A percentile compares a stretch with the other conserved stretches of the same genome.
These are phyloP conservation scores for Colletotrichum musae DNA, from an alignment of 2,329 filamentous ascomycete genomes.

Conservation along the genomic window DNA sequence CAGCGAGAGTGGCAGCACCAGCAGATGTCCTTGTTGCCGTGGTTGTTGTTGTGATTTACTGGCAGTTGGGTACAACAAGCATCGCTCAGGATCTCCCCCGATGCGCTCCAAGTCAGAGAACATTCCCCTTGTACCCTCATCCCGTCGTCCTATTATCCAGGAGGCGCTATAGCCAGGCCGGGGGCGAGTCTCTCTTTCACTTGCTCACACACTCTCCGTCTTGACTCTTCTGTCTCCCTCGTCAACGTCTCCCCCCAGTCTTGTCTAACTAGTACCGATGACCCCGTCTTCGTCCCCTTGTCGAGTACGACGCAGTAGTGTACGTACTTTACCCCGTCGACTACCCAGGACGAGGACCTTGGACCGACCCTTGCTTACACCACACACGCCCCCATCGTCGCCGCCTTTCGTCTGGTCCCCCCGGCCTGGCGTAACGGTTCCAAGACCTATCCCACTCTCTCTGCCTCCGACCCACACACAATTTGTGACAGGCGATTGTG, in stretches of 20 bases:
- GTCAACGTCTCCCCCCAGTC: constrained; percentile 15
- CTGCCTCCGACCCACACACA: constrained; percentile 62
- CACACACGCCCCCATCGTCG: constrained; percentile 41
- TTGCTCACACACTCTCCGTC: constrained; percentile 16
- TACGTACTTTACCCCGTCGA: constrained; percentile 11
- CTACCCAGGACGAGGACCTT: constrained; percentile 36
- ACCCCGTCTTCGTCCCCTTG: constrained; percentile 33
- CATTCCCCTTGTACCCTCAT: constrained; percentile 18
- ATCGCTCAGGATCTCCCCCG: constrained; percentile 48
- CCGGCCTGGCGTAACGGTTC: constrained; percentile 45
- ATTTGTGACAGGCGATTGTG: constrained; percentile 69
- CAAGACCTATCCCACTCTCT: constrained; percentile 38
- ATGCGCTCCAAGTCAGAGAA: constrained; percentile 56
- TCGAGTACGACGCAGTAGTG: constrained; percentile 41
- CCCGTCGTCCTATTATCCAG: constrained; percentile 53
- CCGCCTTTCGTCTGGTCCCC: constrained; percentile 41
- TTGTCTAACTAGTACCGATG: constrained; percentile 32
- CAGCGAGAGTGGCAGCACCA: not conserved
- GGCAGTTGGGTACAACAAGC: constrained; percentile 41
- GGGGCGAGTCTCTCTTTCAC: constrained; percentile 10
- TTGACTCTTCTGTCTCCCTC: constrained; percentile 22
- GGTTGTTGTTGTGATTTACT: constrained; percentile 23
- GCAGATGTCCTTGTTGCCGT: constrained; percentile 16
- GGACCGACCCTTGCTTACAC: constrained; percentile 35
- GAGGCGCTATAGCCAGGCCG: constrained; percentile 53